Base-by-base conservation (phyloP, 768 basidiomycete genomes). In the Leccinellum luteum region DNA sequence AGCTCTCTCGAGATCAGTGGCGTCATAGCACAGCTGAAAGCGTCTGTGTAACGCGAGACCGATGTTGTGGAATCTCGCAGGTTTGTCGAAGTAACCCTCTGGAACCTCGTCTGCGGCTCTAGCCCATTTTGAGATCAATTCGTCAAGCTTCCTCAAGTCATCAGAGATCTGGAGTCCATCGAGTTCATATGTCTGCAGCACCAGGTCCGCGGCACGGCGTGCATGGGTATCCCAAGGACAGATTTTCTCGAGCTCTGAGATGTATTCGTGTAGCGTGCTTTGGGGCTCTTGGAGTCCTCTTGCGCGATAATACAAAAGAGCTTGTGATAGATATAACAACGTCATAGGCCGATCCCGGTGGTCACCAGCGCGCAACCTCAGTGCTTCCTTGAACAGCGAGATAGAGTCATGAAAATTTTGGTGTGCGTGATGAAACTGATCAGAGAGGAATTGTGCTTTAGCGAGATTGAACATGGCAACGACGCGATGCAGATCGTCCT, bases 381-480 rank as follows among this genome's bases (percentile, higher is more conserved):
- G 58, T 30, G 61, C 66, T 14, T 55, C 44, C 17, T 35, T 54
- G 43, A 59, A 59, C 17, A 32, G 21, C 0, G 32, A 28, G 27
- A 58, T 63, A 28, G 60, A 19, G 1, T 21, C 21, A 2, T 48
- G 28, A 21, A 54, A 35, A 3, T 30, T 14, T 7, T 3, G 2
- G 6, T 14, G 25, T 17, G 35, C 7, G 6, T 27, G 32, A 3
- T 44, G 27, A 8, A 44, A n/a, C 21, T 52, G 58, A 9, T 23
- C 58, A 3, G 17, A 23, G 35, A 54, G 48, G 17, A 49, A 55
- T 3, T 45, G 9, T n/a, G 53, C 55, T 1, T 5, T 50, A 8
- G 56, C 65, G 3, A 63, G 45, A 32, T 66, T 66, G 14, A n/a
- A 63, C 1, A 63, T 32, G 2, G 30, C 58, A 17, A 53, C 54